Base-by-base conservation (phyloP, 345 rosid genomes). In the Heritiera fomes region DNA sequence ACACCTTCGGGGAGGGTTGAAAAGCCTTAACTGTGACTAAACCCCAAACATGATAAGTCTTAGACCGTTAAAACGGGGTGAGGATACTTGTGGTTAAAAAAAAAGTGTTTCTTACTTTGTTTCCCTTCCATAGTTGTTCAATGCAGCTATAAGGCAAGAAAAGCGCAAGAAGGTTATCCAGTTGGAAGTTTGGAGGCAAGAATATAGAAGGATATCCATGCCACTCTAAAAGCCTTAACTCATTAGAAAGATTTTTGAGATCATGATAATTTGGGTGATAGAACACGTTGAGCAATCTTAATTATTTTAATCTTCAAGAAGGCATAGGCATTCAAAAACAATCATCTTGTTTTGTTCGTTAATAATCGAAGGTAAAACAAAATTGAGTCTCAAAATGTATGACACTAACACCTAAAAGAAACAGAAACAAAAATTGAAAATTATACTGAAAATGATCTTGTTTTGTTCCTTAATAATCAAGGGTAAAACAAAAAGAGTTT, bases 181-280 rank as follows among this genome's bases (percentile, higher is more conserved):
- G 77, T 73, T 45, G 60, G 78, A 83, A 81, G 15, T 72, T 72
- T 59, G 83, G 74, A 55, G 87, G 86, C 82, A 87, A 32, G 58
- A 79, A 52, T 61, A 77, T 71, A 45, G 69, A 79, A 38, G 85
- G 87, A 56, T 72, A 87, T 77, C 81, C 78, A 59, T 77, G 49
- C 89, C 89, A 87, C 17, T 81, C 80, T 12, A 84, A 76, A 75
- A 78, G 81, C 69, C 82, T 70, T 61, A 84, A 77, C 50, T 83
- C 72, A 12, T 76, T 62, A 43, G 85, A 82, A 59, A 81, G 83
- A 76, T 47, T 78, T 58, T 72, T 72, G 3, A 84, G 81, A 40
- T 77, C 82, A 52, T 63, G 41, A 28, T 65, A 77, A 14, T 76
- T 43, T 61, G 60, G 74, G 46, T 84, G 40, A n/a, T 80, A 47